These are phyloP conservation scores for Quillaja saponaria DNA, from an alignment of 306 rosid genomes.

Conservation along the genomic window DNA sequence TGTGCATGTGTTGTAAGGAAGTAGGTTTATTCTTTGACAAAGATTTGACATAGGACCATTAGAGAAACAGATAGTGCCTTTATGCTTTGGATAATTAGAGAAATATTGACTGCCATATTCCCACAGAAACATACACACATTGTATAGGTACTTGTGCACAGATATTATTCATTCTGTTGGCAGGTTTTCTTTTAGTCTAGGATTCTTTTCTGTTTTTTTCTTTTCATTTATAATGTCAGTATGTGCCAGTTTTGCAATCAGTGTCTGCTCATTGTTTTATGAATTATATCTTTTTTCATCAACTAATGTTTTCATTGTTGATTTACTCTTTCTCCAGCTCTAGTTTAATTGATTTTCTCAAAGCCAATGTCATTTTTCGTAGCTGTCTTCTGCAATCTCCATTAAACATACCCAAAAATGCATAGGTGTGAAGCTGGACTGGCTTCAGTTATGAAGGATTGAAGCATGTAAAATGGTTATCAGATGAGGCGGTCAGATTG, in stretches of 20 bases:
- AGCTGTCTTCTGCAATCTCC: constrained; percentile 20
- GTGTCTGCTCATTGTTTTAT: constrained; percentile 10
- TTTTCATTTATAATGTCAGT: too few species aligned
- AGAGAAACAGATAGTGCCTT: too few species aligned
- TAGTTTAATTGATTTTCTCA: constrained; percentile 11
- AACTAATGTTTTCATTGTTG: not conserved
- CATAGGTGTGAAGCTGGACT: constrained; percentile 29
- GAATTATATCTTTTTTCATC: constrained; percentile 12
- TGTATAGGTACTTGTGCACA: too few species aligned
- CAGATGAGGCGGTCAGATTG: constrained; percentile 10
- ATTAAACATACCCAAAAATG: constrained; percentile 14
- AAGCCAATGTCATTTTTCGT: constrained; percentile 22
- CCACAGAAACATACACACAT: too few species aligned
- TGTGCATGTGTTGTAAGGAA: too few species aligned
- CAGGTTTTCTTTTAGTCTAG: not conserved
- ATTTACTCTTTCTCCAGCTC: constrained; percentile 21
- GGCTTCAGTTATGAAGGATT: constrained; percentile 13
- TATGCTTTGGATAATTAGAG: too few species aligned
- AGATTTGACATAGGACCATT: too few species aligned
- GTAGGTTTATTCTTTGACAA: too few species aligned
- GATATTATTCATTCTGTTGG: not conserved
- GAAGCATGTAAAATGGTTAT: constrained; percentile 18
- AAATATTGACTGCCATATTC: too few species aligned
- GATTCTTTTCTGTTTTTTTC: too few species aligned
- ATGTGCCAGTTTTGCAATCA: constrained; percentile 13